These are phyloP conservation scores for Dothistroma septosporum DNA, from an alignment of 2,329 filamentous ascomycete species.

Conservation along the genomic window DNA sequence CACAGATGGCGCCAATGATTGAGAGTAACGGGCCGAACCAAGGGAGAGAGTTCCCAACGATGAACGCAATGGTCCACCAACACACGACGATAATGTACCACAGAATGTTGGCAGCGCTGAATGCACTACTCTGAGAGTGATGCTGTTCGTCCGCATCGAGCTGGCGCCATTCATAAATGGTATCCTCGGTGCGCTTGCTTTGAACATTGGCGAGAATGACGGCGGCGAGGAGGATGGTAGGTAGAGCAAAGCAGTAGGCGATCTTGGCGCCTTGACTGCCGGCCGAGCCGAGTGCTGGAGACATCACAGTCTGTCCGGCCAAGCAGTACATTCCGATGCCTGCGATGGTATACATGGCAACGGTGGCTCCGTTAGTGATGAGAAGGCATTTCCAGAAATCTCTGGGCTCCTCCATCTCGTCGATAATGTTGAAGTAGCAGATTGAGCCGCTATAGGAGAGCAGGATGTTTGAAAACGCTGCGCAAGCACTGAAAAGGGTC, in stretches of 20 bases:
- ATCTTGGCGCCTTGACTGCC: constrained; percentile 54
- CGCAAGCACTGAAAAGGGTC: background rate
- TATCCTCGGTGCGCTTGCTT: constrained; percentile 59
- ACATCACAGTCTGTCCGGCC: constrained; percentile 57
- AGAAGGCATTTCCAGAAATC: constrained; percentile 61
- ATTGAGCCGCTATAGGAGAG: constrained; percentile 62
- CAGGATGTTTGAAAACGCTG: constrained; percentile 63
- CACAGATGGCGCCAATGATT: constrained; percentile 58
- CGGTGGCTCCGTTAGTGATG: constrained; percentile 57
- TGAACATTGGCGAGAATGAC: constrained; percentile 67
- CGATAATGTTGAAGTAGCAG: constrained; percentile 64
- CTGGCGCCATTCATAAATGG: constrained; percentile 27
- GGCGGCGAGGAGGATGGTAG: constrained; percentile 67
- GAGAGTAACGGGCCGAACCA: constrained; percentile 65
- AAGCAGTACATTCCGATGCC: constrained; percentile 64
- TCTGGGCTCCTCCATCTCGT: constrained; percentile 58
- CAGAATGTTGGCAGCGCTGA: constrained; percentile 22
- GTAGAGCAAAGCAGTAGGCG: constrained; percentile 67
- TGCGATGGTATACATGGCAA: constrained; percentile 59
- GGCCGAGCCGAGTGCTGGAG: constrained; percentile 62
- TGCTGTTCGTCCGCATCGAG: constrained; percentile 21
- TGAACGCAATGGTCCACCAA: constrained; percentile 60
- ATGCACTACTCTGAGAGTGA: no score
- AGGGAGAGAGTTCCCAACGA: constrained; percentile 67
- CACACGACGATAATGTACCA: constrained; percentile 57